Base-by-base conservation (phyloP, 1,139 yeast species). In the Debaryomyces singareniensis region DNA sequence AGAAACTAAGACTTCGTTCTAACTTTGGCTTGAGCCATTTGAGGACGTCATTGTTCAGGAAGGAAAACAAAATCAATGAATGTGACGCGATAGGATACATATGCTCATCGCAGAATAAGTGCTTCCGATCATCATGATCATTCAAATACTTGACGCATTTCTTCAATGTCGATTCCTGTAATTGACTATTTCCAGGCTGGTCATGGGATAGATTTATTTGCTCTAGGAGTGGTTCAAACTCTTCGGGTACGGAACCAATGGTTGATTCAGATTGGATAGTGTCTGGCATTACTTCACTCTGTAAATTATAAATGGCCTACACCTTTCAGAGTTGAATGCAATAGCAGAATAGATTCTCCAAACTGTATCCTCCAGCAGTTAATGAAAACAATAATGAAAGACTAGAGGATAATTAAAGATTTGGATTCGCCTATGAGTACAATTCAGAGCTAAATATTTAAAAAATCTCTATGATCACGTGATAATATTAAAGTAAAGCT, bases 21-120 rank as follows among this genome's bases (percentile, higher is more conserved):
- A 74, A 58, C 5, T 49, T 44, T 3, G 60, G 55, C 36, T 69
- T 68, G 33, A 71, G 56, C 58, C 68, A 61, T 15, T 46, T 47
- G 10, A 69, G 52, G 16, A 69, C 61, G 9, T 60, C 59, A 29
- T 63, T 64, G 24, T 64, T 67, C 16, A 70, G 69, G 42, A 78
- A 75, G 6, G 84, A 75, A 45, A 78, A 78, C 33, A 78, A 57
- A 13, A 80, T 71, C 33, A 80, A 49, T 5, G 69, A 53, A 46
- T 78, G 78, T 15, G 68, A 58, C 7, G 78, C 59, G 15, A 75
- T 60, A 4, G 72, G 69, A 29, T 54, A 59, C 44, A 71, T 56
- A 23, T 51, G 48, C 9, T 58, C 56, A 46, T 76, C 72, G 51
- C 87, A 79, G 47, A 75, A 78, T 49, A 77, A 55, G 41, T 80